Conservation (phyloP, 1,284 basidiomycete species). For the Apiotrichum brassicae region DNA sequence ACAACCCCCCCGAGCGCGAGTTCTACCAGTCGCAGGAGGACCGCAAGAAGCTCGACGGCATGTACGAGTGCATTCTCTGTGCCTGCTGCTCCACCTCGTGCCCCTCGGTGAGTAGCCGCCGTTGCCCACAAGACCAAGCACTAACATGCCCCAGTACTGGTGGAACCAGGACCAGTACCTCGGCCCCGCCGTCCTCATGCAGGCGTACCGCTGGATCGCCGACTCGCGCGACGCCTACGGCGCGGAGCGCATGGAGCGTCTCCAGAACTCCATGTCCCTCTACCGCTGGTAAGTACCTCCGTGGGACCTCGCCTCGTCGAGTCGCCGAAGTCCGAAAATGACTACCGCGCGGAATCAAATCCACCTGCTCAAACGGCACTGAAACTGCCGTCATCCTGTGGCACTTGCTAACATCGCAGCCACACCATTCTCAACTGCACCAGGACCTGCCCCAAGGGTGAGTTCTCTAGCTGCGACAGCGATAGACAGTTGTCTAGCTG, state of each 20-base stretch:
- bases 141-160: constrained; percentile 61
- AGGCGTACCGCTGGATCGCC: constrained; percentile 94
- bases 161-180: constrained; percentile 99
- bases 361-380: too few relatives aligned
- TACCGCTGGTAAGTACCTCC: constrained; percentile 51
- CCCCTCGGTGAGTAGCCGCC: constrained; percentile 51
- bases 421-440: constrained; percentile 94
- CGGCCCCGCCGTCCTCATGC: constrained; percentile 93
- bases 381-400: background rate
- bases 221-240: constrained; percentile 84
- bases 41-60: constrained; percentile 89
- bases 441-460: constrained; percentile 91
- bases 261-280: constrained; percentile 91
- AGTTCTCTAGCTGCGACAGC: too few relatives aligned
- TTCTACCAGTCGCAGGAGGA: constrained; percentile 87
- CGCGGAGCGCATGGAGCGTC: constrained; percentile 76
- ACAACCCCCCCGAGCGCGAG: constrained; percentile 71
- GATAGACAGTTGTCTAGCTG: too few relatives aligned
- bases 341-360: constrained; percentile 18
- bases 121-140: background rate
- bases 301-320: too few relatives aligned
- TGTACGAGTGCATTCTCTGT: constrained; percentile 75
- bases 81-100: constrained; percentile 96
- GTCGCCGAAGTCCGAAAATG: background rate
- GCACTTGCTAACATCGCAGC: constrained; percentile 49